Base-by-base conservation (phyloP, 2,329 filamentous ascomycete species). In the Drechslerella stenobrocha region DNA sequence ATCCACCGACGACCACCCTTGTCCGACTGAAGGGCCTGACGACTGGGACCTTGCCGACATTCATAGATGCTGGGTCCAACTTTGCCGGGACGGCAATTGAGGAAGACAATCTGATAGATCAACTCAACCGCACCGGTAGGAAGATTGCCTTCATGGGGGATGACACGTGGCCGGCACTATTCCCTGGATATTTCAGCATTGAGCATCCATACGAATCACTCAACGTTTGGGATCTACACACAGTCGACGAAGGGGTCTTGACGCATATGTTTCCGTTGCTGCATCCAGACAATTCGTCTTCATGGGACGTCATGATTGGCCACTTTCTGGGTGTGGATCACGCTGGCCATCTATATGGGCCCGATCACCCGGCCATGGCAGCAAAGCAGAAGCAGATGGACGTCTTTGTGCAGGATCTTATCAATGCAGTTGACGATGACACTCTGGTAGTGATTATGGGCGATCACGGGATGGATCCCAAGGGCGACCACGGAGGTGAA, bases 381-480 rank as follows among this genome's bases (percentile, higher is more conserved):
- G 84, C 87, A 7, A 98, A 98, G 77, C 79, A 97, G 71, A 83
- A 84, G 70, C 90, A 98, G 77, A 98, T 98, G 92, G 85, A 98
- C 73, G 78, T 76, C 0, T 86, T 96, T 26, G 81, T 97, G 61
- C 83, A 85, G 42, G 81, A 87, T 23, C 80, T 97, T 55, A 85
- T 88, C 2, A 80, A 82, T 0, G 79, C 79, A 2, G 79, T 98
- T 15, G 92, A 96, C 72, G 87, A 96, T 53, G 80, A 89, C 57
- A 98, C 93, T 0, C 79, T 98, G 20, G 79, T 98, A 32, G 85
- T 98, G 18, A 88, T 98, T 11, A 95, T 98, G 90, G 93, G 93
- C n/a, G 93, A 98, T 75, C 93, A 98, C 75, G 93, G 93, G 8
- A 98, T 98, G 93, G 93, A 98, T 76, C 80, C 83, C 67, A 97